These are phyloP conservation scores for Discostella stelligera DNA, from an alignment of 352 stramenopile genomes.

Conservation along the genomic window DNA sequence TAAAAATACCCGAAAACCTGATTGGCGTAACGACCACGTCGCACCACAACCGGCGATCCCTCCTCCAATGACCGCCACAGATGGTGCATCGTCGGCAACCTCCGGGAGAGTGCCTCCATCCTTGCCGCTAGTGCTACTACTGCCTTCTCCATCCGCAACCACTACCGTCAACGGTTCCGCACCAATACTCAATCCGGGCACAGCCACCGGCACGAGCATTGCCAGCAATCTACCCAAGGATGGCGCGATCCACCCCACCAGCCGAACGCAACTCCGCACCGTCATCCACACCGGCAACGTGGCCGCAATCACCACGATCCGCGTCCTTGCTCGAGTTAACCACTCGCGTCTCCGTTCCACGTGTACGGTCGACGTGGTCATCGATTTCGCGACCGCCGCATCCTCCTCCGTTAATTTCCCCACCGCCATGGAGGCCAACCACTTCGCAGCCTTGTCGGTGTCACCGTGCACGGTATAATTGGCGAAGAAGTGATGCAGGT, in stretches of 20 bases:
- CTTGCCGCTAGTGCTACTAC: not conserved
- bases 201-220: slow-evolving; percentile 33
- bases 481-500: slow-evolving; percentile 56
- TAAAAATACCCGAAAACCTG: slow-evolving; percentile 50
- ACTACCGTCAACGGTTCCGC: slow-evolving; percentile 37
- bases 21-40: slow-evolving; percentile 57
- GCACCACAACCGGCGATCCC: slow-evolving; percentile 75
- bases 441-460: slow-evolving; percentile 46
- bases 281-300: slow-evolving; percentile 54
- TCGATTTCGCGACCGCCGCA: not conserved
- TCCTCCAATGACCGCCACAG: slow-evolving; percentile 78
- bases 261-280: slow-evolving; percentile 29
- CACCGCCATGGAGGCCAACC: slow-evolving; percentile 48
- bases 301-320: slow-evolving; percentile 36
- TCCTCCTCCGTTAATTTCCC: slow-evolving; percentile 45
- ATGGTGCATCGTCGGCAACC: slow-evolving; percentile 47
- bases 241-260: slow-evolving; percentile 36
- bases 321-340: slow-evolving; percentile 33
- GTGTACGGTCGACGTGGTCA: slow-evolving; percentile 33
- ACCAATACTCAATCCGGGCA: slow-evolving; percentile 43
- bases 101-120: slow-evolving; percentile 58
- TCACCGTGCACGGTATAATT: slow-evolving; percentile 62
- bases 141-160: not conserved
- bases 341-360: slow-evolving; percentile 31
- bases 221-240: slow-evolving; percentile 42